These are phyloP conservation scores for Helotiales sp. DNA, from an alignment of 2,329 filamentous ascomycete species.

Conservation along the genomic window DNA sequence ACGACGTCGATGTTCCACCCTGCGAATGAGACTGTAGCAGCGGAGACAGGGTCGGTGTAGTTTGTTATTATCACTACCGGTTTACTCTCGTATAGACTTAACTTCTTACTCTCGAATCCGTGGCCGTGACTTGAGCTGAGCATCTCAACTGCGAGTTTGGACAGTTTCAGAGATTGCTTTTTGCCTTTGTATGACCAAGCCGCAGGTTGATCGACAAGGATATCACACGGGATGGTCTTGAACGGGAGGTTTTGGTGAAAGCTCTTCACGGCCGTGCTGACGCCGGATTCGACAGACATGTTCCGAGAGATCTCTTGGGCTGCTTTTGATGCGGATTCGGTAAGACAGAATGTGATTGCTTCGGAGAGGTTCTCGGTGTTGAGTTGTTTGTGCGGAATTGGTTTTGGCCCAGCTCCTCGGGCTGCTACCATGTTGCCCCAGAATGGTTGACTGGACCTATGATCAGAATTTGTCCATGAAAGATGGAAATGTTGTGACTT, in stretches of 20 bases:
- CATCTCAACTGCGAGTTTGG: constrained; percentile 14
- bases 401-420: constrained; percentile 68
- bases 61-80: constrained; percentile 32
- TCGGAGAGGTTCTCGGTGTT: constrained; percentile 62
- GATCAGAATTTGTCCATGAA: neutral
- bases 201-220: constrained; percentile 55
- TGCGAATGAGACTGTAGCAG: constrained; percentile 7
- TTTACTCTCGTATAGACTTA: neutral
- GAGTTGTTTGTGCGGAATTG: constrained; percentile 65
- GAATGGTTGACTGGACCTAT: constrained; percentile 57
- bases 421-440: constrained; percentile 74
- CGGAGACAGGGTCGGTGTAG: constrained; percentile 37
- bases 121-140: constrained; percentile 1
- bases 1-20: constrained; percentile 1
- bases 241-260: constrained; percentile 68
- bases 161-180: constrained; percentile 34
- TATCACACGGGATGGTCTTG: constrained; percentile 62
- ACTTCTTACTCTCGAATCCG: constrained; percentile 1
- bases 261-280: constrained; percentile 59
- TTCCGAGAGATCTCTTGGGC: constrained; percentile 49
- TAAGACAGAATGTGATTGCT: constrained; percentile 60
- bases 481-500: neutral
- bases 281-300: constrained; percentile 63
- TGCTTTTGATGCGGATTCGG: constrained; percentile 54
- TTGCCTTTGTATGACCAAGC: constrained; percentile 28